Evolutionary conservation across 495 filamentous ascomycete genomes (phyloP).

Genomic region (Podospora appendiculata): DNA sequence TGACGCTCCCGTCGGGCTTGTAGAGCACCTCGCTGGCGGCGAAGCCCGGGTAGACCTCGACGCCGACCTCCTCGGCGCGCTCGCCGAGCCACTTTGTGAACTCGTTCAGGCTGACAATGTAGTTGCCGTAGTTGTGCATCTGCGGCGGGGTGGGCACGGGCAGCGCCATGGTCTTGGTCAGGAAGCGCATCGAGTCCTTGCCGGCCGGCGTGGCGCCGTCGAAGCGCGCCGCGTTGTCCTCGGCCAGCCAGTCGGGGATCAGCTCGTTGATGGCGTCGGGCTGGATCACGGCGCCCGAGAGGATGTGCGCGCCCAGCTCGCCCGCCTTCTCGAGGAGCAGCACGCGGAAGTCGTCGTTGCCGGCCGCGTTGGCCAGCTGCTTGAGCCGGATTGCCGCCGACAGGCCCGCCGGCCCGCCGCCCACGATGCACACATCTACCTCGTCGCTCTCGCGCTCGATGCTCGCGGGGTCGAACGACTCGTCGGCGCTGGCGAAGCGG

Average conservation of each 20-base stretch:
- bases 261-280: conserved; percentile 85
- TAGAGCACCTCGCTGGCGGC: conserved; percentile 92
- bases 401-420: conserved; percentile 88
- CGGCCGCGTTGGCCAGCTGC: conserved; percentile 91
- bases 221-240: conserved; percentile 81
- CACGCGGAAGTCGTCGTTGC: conserved; percentile 92
- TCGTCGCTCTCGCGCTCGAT: conserved; percentile 83
- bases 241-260: conserved; percentile 85
- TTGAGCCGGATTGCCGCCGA: conserved; percentile 90
- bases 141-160: conserved; percentile 85
- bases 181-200: conserved; percentile 83
- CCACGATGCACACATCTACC: conserved; percentile 95
- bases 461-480: conserved; percentile 61
- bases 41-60: conserved; percentile 96
- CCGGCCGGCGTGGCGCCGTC: conserved; percentile 74
- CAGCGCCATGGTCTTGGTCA: conserved; percentile 74
- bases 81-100: conserved; percentile 93
- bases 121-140: conserved; percentile 98
- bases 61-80: conserved; percentile 90
- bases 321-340: conserved; percentile 91
- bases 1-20: conserved; percentile 74
- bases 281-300: conserved; percentile 93
- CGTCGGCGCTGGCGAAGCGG: conserved; percentile 43
- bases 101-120: conserved; percentile 91
- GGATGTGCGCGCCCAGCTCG: conserved; percentile 88